Conservation (phyloP, 192 early-diverging fungal genomes). For the Phlyctochytrium bullatum region DNA sequence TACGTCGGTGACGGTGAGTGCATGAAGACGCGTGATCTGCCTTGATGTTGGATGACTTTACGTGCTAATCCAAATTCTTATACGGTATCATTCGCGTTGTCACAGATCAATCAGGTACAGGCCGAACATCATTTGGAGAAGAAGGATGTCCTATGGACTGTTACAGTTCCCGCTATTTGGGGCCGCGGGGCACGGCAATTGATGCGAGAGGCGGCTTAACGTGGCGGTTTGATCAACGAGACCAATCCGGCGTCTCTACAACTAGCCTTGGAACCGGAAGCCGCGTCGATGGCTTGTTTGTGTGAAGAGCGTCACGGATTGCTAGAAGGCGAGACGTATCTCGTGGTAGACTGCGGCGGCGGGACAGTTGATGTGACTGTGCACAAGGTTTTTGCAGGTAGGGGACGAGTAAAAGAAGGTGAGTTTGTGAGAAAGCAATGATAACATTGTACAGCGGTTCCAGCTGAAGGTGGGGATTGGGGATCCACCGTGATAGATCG, state of each 20-base stretch:
- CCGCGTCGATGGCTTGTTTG: neutral
- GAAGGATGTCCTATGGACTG: neutral
- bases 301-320: neutral
- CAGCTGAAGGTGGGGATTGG: conserved; percentile 17
- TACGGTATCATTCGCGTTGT: neutral
- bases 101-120: neutral
- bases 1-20: conserved; percentile 12
- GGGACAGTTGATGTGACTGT: conserved; percentile 22
- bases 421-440: neutral
- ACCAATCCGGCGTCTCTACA: conserved; percentile 1
- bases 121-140: neutral
- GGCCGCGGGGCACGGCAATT: conserved; percentile 6
- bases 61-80: neutral
- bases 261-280: conserved; percentile 18
- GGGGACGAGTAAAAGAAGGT: conserved; percentile 9
- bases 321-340: neutral
- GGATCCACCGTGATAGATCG: conserved; percentile 20
- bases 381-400: conserved; percentile 8
- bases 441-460: neutral
- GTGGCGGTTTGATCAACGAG: conserved; percentile 4
- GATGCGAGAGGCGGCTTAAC: conserved; percentile 13
- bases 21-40: no score
- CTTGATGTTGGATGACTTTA: no score
- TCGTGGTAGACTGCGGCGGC: conserved; percentile 19
- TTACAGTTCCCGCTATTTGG: conserved; percentile 13